Base-by-base conservation (phyloP, 2,329 filamentous ascomycete genomes). In the Botrytis deweyae region DNA sequence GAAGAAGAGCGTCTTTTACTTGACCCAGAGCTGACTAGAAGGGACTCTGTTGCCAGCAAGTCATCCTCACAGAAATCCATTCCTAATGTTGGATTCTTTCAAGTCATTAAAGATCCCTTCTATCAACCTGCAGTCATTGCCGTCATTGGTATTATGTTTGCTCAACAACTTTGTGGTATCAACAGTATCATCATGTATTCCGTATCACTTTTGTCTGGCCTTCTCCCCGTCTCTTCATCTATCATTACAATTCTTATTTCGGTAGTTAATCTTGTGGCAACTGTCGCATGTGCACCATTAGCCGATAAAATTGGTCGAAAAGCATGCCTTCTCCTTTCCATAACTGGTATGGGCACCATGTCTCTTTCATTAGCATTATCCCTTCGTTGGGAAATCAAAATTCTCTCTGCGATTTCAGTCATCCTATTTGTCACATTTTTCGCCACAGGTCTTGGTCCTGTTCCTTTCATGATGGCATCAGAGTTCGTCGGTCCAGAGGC, bases 111-210 rank as follows among this genome's bases (percentile, higher is more conserved):
- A 38, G 89, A 95, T 78, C 87, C 90, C 0, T 84, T 88, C 14
- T 92, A 93, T 79, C 88, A 91, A 4, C 91, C 90, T 0, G 92
- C 92, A 70, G 91, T 97, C 72, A 87, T 96, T 74, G 94, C 95
- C 7, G 93, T 97, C 5, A 88, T 97, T 20, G 94, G 93, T 1
- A 91, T 97, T 78, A 98, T 98, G 95, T 87, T 95, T 74, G 92
- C 93, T 0, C 96, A 98, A 82, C 96, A 99, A 82, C 87, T 98
- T 55, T 95, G 93, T 74, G 95, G 94, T 65, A 95, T 98, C 84
- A 98, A 99, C 87, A 95, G 92, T 74, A 95, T 98, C 80, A 92
- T 98, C 83, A 98, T 99, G 95, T 99, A 99, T 83, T 97, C 95
- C 3, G 96, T 98, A 9, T 94, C 93, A 0, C 89, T 99, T 1